Evolutionary conservation across 805 yeast genomes (phyloP).

Genomic region (Candida dendrica): DNA sequence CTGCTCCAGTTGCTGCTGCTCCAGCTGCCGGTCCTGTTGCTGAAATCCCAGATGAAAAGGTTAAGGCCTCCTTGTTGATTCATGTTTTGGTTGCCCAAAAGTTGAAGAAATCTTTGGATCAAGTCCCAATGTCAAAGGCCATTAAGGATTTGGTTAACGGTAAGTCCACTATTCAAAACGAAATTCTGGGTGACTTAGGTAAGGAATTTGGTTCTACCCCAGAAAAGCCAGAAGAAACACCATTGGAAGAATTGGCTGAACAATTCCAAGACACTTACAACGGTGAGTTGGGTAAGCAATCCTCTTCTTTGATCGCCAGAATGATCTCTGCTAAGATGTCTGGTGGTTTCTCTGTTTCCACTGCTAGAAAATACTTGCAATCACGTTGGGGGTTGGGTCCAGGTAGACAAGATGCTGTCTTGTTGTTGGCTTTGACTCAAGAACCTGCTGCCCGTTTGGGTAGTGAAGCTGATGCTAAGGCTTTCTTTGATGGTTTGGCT

Average conservation of each 20-base stretch:
- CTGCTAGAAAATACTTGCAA: conserved; percentile 88
- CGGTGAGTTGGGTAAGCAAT: conserved; percentile 91
- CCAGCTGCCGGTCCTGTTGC: conserved; percentile 72
- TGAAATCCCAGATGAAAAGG: conserved; percentile 83
- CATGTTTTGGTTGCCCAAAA: conserved; percentile 94
- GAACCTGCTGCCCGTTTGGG: conserved; percentile 91
- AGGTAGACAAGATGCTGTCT: conserved; percentile 91
- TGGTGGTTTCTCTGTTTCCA: conserved; percentile 93
- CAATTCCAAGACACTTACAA: conserved; percentile 84
- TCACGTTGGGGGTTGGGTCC: conserved; percentile 86
- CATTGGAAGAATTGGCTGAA: conserved; percentile 92
- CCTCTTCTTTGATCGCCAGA: conserved; percentile 82
- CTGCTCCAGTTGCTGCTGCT: conserved; percentile 53
- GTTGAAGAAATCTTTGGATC: conserved; percentile 83
- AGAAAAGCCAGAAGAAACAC: conserved; percentile 98
- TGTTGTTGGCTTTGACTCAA: conserved; percentile 73
- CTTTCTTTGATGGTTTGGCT: conserved; percentile 74
- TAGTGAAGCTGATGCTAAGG: conserved; percentile 84
- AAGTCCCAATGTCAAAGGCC: conserved; percentile 83
- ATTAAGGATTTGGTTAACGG: conserved; percentile 97
- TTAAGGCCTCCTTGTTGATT: conserved; percentile 71
- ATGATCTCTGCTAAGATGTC: conserved; percentile 97
- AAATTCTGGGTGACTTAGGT: conserved; percentile 96
- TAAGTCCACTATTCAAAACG: conserved; percentile 97
- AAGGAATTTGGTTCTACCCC: conserved; percentile 98